Base-by-base conservation (phyloP, 2,329 filamentous ascomycete genomes). In the Calonectria hawksworthii region DNA sequence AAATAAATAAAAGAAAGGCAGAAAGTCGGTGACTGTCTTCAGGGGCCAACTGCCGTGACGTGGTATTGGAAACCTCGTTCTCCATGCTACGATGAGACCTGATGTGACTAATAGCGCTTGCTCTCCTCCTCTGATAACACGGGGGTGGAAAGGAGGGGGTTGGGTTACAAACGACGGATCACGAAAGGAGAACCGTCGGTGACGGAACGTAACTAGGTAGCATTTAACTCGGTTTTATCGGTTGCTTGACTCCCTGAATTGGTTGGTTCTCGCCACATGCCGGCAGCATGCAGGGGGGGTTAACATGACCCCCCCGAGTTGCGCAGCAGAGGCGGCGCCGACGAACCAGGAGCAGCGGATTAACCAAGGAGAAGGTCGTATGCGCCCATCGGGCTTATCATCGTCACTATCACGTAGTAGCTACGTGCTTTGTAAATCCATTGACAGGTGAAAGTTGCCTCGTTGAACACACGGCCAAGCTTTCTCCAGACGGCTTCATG, bases 221-320 rank as follows among this genome's bases (percentile, higher is more conserved):
- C n/a, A 47, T 30, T 44, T 21, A 32, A 44, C 18, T 3, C 61
- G 10, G 61, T n/a, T 65, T 41, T 56, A 7, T n/a, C 50, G 21
- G 36, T 63, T 50, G 51, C 38, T 63, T 38, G 21, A 69, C 67
- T 38, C 21, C 34, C 34, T 7, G 16, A 28, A 18, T 56, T 66
- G 68, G 68, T 71, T 71, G 68, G 68, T 41, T 71, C 68, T 47
- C 44, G 59, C 47, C 52, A 41, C 26, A 71, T 26, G 59, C 61
- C 52, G 28, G 50, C 23, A 7, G 52, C 8, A 71, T 50, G 68
- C 68, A 66, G 68, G 68, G 68, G 68, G 44, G 51, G n/a, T 11
- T 18, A 13, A 23, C 56, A 38, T 3, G 56, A 63, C 47, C 34
- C 51, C 4, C 9, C 26, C 26, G 30, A 21, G 51, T 54, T 54